Conservation (phyloP, 2,329 filamentous ascomycete genomes). For the Exophiala oligosperma region DNA sequence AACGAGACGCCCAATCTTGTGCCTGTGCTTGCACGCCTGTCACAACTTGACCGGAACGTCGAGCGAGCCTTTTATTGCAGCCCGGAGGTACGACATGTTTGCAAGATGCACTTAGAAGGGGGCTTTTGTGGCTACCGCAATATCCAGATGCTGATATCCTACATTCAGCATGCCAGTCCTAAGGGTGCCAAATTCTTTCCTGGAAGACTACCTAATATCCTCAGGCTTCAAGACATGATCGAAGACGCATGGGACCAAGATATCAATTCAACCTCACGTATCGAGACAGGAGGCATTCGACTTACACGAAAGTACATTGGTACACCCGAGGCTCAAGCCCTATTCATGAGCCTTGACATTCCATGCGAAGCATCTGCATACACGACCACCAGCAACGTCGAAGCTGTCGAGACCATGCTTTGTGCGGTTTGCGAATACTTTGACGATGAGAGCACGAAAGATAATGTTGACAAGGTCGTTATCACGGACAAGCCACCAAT, state of each 20-base stretch:
- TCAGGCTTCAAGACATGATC: slow-evolving; percentile 81
- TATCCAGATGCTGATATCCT: slow-evolving; percentile 86
- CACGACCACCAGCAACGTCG: slow-evolving; percentile 45
- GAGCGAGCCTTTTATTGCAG: slow-evolving; percentile 78
- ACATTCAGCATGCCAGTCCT: slow-evolving; percentile 62
- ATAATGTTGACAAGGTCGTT: slow-evolving; percentile 62
- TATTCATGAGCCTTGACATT: slow-evolving; percentile 70
- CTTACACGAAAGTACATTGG: slow-evolving; percentile 96
- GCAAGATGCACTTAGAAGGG: slow-evolving; percentile 78
- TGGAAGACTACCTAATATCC: slow-evolving; percentile 68
- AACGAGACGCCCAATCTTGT: slow-evolving; percentile 58
- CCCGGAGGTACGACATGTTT: slow-evolving; percentile 72
- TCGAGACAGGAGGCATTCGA: slow-evolving; percentile 82
- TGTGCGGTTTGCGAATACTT: slow-evolving; percentile 77
- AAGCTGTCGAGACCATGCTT: slow-evolving; percentile 57
- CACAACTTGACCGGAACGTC: slow-evolving; percentile 64
- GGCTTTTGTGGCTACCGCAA: slow-evolving; percentile 95
- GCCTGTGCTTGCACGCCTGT: slow-evolving; percentile 61
- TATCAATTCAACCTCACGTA: slow-evolving; percentile 70
- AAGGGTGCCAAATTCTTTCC: slow-evolving; percentile 62
- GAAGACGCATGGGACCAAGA: slow-evolving; percentile 85
- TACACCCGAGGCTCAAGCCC: slow-evolving; percentile 83
- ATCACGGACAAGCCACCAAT: slow-evolving; percentile 75
- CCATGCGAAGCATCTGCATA: slow-evolving; percentile 66
- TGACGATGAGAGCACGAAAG: slow-evolving; percentile 41